Percentiles rank a stretch among this genome's conserved stretches.
These are phyloP conservation scores for Pseudogymnoascus sp. DNA, from an alignment of 2,329 filamentous ascomycete genomes.

Conservation along the genomic window DNA sequence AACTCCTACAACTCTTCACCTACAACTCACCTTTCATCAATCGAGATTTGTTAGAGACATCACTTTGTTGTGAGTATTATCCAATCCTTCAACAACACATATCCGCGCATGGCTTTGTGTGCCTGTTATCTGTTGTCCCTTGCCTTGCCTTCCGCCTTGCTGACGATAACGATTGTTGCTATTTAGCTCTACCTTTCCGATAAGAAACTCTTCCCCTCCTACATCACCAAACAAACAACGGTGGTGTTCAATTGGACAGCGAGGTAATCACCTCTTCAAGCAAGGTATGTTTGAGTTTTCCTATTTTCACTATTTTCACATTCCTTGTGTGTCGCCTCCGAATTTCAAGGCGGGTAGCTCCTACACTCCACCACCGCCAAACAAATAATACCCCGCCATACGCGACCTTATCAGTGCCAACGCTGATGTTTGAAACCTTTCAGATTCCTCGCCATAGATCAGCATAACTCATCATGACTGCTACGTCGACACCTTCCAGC, in stretches of 20 bases:
- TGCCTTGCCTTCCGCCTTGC: neutral
- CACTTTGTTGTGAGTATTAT: neutral
- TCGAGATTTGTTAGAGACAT: constrained; percentile 2
- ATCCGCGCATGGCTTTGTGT: neutral
- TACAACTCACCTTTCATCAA: neutral
- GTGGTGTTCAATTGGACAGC: constrained; percentile 7
- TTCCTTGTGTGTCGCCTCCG: neutral
- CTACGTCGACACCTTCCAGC: neutral
- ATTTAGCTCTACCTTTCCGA: neutral
- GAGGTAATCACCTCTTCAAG: constrained; percentile 10
- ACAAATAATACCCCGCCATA: neutral
- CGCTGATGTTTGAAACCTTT: constrained; percentile 19
- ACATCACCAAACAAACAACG: constrained; percentile 9
- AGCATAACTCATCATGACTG: neutral
- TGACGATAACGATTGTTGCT: neutral
- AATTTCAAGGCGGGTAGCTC: neutral
- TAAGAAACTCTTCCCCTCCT: constrained; percentile 5
- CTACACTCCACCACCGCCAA: neutral
- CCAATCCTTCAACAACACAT: constrained; percentile 7
- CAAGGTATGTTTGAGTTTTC: constrained; percentile 3
- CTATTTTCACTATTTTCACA: neutral
- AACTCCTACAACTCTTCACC: neutral
- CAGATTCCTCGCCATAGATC: constrained; percentile 11
- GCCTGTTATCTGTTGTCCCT: constrained; percentile 1
- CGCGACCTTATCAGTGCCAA: constrained; percentile 4